Base-by-base conservation (phyloP, 2,329 filamentous ascomycete species). In the Pseudogymnoascus sp. region DNA sequence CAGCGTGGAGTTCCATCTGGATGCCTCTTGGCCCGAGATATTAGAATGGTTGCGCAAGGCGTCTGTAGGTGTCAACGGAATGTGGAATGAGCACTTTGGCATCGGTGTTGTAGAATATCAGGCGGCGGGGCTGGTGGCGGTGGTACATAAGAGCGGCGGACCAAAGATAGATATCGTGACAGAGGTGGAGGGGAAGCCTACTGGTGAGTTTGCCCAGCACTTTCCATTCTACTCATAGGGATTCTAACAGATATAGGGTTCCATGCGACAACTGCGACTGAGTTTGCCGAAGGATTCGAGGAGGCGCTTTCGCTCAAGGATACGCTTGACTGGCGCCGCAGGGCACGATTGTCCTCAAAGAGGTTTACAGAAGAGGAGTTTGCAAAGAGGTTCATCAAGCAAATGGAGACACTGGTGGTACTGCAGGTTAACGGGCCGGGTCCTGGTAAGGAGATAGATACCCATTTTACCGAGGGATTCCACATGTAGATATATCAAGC, bases 21-120 rank as follows among this genome's bases (percentile, higher is more conserved):
- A 99, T 74, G 93, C 91, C 0, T 86, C 89, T 26, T 99, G 93
- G 92, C 86, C 89, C 3, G 85, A 91, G 68, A 90, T 99, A 62
- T 80, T 97, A 8, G 82, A 89, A 33, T 92, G 90, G 84, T 80
- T 97, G 65, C 79, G 85, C 62, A 86, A 80, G 66, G 87, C 89
- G 3, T 93, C 86, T 16, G 84, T 99, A 1, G 95, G 95, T 60
- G 92, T 96, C 31, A 99, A 99, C 70, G 91, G 90, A 71, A 99
- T 99, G 95, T 99, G 95, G 93, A 97, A 97, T 74, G 95, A 99
- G 78, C 95, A 99, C 75, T 99, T 99, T 74, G 95, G 95, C 21
- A 99, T 99, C 64, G 95, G 95, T 1, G 93, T 97, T 14, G 95
- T 99, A 42, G 95, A 99, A 79, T 99, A 97, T 73, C 93, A 97